Percentiles rank a stretch among this genome's conserved stretches.
Conservation (phyloP, 202 grass and related monocot species). For the Hordeum pubiflorum region DNA sequence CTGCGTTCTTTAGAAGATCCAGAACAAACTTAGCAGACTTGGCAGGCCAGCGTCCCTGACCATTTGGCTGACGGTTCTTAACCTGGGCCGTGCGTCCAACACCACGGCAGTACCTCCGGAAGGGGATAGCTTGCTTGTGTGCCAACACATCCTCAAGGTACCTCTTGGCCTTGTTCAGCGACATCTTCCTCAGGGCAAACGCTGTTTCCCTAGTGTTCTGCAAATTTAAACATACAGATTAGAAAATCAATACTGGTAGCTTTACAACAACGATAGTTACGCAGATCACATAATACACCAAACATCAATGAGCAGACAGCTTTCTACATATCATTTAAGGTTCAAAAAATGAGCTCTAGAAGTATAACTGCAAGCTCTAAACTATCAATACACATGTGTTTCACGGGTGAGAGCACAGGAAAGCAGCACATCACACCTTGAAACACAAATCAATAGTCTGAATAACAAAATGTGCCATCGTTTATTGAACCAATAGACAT, state of each 20-base stretch:
- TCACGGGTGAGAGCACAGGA: too few species aligned
- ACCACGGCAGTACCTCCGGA: slow-evolving; percentile 54
- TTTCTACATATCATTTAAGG: background rate
- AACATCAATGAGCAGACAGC: background rate
- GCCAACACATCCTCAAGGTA: slow-evolving; percentile 59
- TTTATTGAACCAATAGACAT: slow-evolving; percentile 48
- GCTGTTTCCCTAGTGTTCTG: slow-evolving; percentile 63
- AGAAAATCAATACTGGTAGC: background rate
- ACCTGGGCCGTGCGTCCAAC: slow-evolving; percentile 53
- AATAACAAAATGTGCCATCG: slow-evolving; percentile 22
- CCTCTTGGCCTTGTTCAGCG: slow-evolving; percentile 43
- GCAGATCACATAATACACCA: background rate
- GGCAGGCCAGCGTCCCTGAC: slow-evolving; percentile 55
- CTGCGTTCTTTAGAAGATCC: slow-evolving; percentile 58
- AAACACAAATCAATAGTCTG: background rate
- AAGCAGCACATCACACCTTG: background rate
- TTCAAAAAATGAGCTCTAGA: background rate
- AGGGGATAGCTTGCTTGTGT: slow-evolving; percentile 61
- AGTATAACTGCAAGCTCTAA: too few species aligned
- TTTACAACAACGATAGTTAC: background rate
- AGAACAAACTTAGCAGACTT: slow-evolving; percentile 56
- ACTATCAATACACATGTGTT: background rate
- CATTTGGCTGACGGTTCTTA: slow-evolving; percentile 43
- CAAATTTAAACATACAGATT: background rate
- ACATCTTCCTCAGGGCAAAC: slow-evolving; percentile 40